These are phyloP conservation scores for Aspergillus transmontanensis DNA, from an alignment of 2,329 filamentous ascomycete species.

Conservation along the genomic window DNA sequence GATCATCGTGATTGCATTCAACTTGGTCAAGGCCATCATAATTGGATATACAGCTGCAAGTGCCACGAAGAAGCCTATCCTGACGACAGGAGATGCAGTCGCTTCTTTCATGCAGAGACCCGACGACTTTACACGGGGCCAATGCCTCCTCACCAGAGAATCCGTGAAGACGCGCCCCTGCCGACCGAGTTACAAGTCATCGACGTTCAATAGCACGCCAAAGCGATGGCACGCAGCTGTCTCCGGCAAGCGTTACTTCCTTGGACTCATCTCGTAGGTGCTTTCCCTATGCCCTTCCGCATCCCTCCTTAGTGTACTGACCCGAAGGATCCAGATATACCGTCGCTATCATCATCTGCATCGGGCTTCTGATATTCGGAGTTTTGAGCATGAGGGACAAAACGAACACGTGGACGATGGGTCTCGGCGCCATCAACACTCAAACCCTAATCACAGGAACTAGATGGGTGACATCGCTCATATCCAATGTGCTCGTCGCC, in stretches of 20 bases:
- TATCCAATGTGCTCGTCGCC: conserved; percentile 28
- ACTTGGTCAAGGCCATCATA: conserved; percentile 17
- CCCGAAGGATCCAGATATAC: background rate
- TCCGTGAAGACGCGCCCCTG: background rate
- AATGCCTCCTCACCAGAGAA: conserved; percentile 23
- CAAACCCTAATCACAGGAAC: conserved; percentile 6
- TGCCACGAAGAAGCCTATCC: conserved; percentile 22
- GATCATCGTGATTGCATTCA: conserved; percentile 24
- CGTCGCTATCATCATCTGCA: background rate
- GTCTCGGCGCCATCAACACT: conserved; percentile 10
- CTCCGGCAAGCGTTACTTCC: background rate
- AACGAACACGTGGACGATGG: conserved; percentile 2
- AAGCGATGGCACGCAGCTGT: background rate
- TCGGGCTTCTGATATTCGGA: background rate
- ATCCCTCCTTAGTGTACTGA: background rate
- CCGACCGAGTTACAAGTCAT: background rate
- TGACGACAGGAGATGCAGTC: conserved; percentile 42
- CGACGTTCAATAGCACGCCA: background rate
- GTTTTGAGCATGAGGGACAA: background rate
- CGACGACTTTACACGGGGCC: conserved; percentile 30
- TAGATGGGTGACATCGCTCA: conserved; percentile 9
- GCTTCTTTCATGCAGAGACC: conserved; percentile 37
- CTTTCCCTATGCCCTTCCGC: background rate
- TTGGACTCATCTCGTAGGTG: background rate
- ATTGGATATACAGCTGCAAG: background rate